A percentile compares a stretch with the other conserved stretches of the same genome.
These are phyloP conservation scores for Yamadazyma trypodendri DNA, from an alignment of 1,139 yeast genomes.

Conservation along the genomic window DNA sequence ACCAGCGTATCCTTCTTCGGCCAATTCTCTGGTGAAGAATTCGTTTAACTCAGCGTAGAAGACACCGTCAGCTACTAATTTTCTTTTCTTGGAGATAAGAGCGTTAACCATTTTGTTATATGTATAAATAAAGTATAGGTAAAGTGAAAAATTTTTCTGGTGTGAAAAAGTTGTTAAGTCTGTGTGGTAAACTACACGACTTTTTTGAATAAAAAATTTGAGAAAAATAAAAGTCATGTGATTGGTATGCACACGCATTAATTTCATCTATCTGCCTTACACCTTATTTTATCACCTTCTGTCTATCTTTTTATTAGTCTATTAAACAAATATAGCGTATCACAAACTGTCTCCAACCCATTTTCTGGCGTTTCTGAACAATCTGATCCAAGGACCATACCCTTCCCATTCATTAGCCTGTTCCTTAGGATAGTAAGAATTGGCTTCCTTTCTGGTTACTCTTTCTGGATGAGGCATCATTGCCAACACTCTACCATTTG, in stretches of 20 bases:
- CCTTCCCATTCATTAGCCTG: slow-evolving; percentile 65
- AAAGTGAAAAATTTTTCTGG: slow-evolving; percentile 18
- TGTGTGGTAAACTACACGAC: slow-evolving; percentile 12
- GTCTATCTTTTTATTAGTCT: not conserved
- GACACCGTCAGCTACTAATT: slow-evolving; percentile 99
- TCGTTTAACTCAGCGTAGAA: slow-evolving; percentile 99
- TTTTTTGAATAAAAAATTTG: not conserved
- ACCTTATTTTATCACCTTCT: too few species aligned
- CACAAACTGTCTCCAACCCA: slow-evolving; percentile 66
- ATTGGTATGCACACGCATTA: not conserved
- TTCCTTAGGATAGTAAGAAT: slow-evolving; percentile 84
- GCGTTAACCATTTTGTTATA: slow-evolving; percentile 39
- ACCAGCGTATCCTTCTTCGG: slow-evolving; percentile 99
- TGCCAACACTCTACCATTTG: slow-evolving; percentile 93
- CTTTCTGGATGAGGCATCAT: slow-evolving; percentile 99
- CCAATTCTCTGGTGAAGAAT: slow-evolving; percentile 99
- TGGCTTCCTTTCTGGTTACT: slow-evolving; percentile 80
- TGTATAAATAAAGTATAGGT: slow-evolving; percentile 5
- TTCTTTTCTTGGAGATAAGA: slow-evolving; percentile 81
- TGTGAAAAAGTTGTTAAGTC: not conserved
- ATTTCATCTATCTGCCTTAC: not conserved
- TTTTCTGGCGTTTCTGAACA: slow-evolving; percentile 89
- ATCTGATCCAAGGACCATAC: slow-evolving; percentile 92
- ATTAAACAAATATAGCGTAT: not conserved
- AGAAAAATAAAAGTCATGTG: slow-evolving; percentile 7